A percentile compares a stretch with the other conserved stretches of the same genome.
Conservation (phyloP, 768 basidiomycete species). For the Lentinus tigrinus region DNA sequence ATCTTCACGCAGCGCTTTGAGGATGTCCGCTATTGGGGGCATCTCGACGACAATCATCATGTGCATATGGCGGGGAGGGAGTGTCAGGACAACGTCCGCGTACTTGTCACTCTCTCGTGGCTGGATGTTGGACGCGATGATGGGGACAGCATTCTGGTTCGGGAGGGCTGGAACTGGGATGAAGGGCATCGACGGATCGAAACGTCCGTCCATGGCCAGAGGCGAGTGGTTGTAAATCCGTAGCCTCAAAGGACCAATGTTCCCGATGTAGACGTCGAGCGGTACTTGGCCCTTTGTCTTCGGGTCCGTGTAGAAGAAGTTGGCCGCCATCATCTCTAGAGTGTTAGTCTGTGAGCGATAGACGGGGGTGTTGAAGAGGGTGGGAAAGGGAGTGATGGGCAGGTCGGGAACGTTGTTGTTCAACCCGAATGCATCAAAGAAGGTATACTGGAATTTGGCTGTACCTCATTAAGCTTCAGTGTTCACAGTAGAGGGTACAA, state of each 20-base stretch:
- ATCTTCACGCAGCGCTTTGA: slow-evolving; percentile 78
- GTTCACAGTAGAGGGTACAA: slow-evolving; percentile 3
- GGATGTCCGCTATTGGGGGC: slow-evolving; percentile 72
- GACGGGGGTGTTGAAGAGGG: slow-evolving; percentile 74
- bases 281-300: slow-evolving; percentile 64
- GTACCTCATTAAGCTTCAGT: slow-evolving; percentile 10
- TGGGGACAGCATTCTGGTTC: slow-evolving; percentile 10
- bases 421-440: slow-evolving; percentile 86
- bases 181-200: slow-evolving; percentile 37
- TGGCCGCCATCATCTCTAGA: slow-evolving; percentile 81
- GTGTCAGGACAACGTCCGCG: slow-evolving; percentile 1
- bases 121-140: slow-evolving; percentile 1
- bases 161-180: slow-evolving; percentile 36
- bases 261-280: slow-evolving; percentile 86
- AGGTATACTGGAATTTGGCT: slow-evolving; percentile 95
- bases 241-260: slow-evolving; percentile 79
- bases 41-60: slow-evolving; percentile 85
- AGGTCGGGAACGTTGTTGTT: slow-evolving; percentile 73
- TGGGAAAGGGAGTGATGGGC: slow-evolving; percentile 89
- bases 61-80: slow-evolving; percentile 58
- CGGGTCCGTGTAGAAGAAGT: slow-evolving; percentile 82
- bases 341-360: slow-evolving; percentile 64
- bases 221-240: slow-evolving; percentile 74
- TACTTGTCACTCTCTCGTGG: background rate
- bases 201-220: slow-evolving; percentile 51